These are phyloP conservation scores for Carex parvula DNA, from an alignment of 176 grass and related monocot species.

Conservation along the genomic window DNA sequence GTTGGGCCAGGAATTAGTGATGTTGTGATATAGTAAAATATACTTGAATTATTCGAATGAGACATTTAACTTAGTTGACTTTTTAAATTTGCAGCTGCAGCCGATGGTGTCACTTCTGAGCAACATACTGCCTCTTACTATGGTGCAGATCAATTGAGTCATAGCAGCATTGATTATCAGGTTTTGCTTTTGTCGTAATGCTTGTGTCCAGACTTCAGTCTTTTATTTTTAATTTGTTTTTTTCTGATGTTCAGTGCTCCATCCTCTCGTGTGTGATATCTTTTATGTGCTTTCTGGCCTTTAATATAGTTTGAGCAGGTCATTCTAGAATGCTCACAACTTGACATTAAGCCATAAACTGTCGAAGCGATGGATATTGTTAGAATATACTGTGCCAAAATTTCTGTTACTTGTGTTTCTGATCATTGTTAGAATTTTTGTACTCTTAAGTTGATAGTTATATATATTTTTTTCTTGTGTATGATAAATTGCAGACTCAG, in stretches of 20 bases:
- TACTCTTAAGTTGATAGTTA: slow-evolving; percentile 3
- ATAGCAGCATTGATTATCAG: slow-evolving; percentile 50
- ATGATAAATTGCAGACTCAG: slow-evolving; percentile 27
- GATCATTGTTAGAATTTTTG: neutral
- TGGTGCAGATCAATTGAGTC: slow-evolving; percentile 26
- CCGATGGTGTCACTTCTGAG: slow-evolving; percentile 33
- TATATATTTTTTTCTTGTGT: neutral
- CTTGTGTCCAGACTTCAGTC: neutral
- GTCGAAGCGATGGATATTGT: neutral
- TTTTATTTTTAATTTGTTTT: neutral
- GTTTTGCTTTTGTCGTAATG: slow-evolving; percentile 37
- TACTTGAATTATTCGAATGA: slow-evolving; percentile 14
- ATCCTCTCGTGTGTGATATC: neutral
- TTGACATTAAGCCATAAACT: neutral
- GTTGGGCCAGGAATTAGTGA: neutral
- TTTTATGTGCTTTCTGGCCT: slow-evolving; percentile 15
- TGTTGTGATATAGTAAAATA: neutral
- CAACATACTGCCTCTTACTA: slow-evolving; percentile 30
- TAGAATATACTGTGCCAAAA: neutral
- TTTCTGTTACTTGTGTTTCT: neutral
- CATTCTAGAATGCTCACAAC: neutral
- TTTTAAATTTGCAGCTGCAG: slow-evolving; percentile 45
- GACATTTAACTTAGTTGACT: slow-evolving; percentile 16
- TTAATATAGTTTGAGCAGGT: slow-evolving; percentile 12
- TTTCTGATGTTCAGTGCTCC: neutral